phyloP scores from a whole-genome alignment of 2,329 filamentous ascomycete species.

The Cladorrhinum sp. region DNA sequence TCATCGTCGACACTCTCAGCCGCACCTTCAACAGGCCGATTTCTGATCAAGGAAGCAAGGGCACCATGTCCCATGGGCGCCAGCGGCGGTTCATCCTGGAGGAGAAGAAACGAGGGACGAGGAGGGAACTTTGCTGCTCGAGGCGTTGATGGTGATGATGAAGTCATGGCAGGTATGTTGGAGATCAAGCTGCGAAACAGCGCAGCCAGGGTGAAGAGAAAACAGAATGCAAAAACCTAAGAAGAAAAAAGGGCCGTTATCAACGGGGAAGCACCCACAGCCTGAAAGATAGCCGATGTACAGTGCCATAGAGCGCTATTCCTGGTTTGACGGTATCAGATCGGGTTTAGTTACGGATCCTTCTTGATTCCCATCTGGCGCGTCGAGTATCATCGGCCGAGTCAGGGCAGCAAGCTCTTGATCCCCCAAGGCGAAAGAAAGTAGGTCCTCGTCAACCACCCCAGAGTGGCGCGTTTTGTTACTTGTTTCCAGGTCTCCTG shows the following conservation, averaged over 20 bases:
- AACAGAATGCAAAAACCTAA: neutral
- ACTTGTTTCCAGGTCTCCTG: neutral
- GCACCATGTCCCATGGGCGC: slow-evolving; percentile 37
- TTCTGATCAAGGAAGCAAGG: slow-evolving; percentile 36
- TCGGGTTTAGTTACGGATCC: neutral
- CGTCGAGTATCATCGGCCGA: neutral
- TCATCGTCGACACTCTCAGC: slow-evolving; percentile 39
- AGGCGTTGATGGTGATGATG: slow-evolving; percentile 20
- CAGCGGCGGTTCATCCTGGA: slow-evolving; percentile 50
- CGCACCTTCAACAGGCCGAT: slow-evolving; percentile 44
- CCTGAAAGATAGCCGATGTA: neutral
- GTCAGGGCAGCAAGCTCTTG: neutral
- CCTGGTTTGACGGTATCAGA: neutral
- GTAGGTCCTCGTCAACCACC: neutral
- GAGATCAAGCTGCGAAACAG: neutral
- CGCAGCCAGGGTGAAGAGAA: neutral
- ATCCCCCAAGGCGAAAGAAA: neutral
- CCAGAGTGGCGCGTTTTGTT: neutral
- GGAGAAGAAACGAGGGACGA: slow-evolving; percentile 30
- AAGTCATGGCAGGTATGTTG: slow-evolving; percentile 48
- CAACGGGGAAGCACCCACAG: neutral
- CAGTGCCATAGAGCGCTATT: neutral
- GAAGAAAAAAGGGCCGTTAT: neutral
- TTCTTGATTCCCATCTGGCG: neutral
- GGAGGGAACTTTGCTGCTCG: slow-evolving; percentile 14